These are phyloP conservation scores for Colletotrichum euphorbiae DNA, from an alignment of 2,329 filamentous ascomycete genomes.

Conservation along the genomic window DNA sequence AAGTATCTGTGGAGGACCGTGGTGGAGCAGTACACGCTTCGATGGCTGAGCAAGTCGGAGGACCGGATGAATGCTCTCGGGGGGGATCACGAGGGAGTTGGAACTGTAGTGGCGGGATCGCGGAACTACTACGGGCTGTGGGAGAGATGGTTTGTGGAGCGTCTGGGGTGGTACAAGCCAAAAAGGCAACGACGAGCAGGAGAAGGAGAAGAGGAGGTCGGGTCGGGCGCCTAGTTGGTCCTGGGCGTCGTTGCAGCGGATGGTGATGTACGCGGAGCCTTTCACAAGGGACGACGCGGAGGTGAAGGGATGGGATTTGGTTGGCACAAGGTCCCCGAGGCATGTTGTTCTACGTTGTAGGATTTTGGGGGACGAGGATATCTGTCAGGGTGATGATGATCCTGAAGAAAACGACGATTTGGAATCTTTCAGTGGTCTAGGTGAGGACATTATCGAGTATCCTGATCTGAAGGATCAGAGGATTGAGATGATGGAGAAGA, in stretches of 20 bases:
- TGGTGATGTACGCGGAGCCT: slow-evolving; percentile 4
- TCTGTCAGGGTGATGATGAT: not conserved
- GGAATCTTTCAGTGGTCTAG: not conserved
- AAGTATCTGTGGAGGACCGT: slow-evolving; percentile 25
- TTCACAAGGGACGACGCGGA: slow-evolving; percentile 4
- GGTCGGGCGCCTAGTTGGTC: slow-evolving; percentile 31
- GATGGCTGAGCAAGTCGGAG: not conserved
- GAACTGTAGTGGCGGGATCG: slow-evolving; percentile 21
- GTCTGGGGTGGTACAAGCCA: slow-evolving; percentile 27
- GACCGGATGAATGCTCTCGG: slow-evolving; percentile 17
- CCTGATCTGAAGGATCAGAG: not conserved
- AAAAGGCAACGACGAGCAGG: not conserved
- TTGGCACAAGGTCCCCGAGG: not conserved
- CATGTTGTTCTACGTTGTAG: slow-evolving; percentile 4
- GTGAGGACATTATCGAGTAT: not conserved
- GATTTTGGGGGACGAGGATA: not conserved
- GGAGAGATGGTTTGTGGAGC: slow-evolving; percentile 25
- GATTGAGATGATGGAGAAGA: not conserved
- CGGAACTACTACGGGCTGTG: slow-evolving; percentile 19
- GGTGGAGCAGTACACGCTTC: slow-evolving; percentile 19
- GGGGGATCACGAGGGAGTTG: slow-evolving; percentile 21
- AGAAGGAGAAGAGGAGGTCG: not conserved
- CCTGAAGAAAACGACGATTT: not conserved
- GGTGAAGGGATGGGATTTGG: not conserved
- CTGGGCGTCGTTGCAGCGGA: slow-evolving; percentile 27